Conservation (phyloP, 257 asterid species). For the Jaltomata sinuosa region DNA sequence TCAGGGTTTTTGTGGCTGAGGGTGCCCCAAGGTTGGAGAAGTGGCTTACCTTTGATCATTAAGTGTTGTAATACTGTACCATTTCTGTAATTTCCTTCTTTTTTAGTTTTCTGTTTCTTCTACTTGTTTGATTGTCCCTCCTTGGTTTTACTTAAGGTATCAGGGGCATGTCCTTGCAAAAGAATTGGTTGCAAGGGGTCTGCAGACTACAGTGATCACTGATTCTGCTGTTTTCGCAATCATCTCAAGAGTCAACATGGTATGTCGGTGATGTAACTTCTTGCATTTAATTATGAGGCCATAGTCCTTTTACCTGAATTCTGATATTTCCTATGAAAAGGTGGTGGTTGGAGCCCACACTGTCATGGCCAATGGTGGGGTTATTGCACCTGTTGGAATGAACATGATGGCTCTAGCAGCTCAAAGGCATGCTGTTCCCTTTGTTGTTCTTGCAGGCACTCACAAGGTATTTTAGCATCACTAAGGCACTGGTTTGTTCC, state of each 20-base stretch:
- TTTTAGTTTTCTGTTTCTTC: not conserved
- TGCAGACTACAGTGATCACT: conserved; percentile 87
- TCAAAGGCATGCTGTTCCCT: conserved; percentile 93
- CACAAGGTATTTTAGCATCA: conserved; percentile 58
- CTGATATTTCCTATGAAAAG: conserved; percentile 27
- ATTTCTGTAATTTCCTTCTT: not conserved
- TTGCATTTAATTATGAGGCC: not conserved
- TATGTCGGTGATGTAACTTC: conserved; percentile 16
- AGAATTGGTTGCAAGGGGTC: conserved; percentile 81
- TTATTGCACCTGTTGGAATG: conserved; percentile 94
- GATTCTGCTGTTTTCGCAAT: conserved; percentile 98
- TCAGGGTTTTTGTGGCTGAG: conserved; percentile 93
- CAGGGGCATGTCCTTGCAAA: conserved; percentile 95
- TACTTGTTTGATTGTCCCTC: not conserved
- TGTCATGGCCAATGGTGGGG: conserved; percentile 97
- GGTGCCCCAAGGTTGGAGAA: conserved; percentile 91
- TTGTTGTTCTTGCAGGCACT: conserved; percentile 95
- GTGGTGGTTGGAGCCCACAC: conserved; percentile 98
- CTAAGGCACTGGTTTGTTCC: not conserved
- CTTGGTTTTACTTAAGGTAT: conserved; percentile 42
- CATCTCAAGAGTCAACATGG: conserved; percentile 99
- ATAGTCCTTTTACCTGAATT: conserved; percentile 5
- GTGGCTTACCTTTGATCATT: conserved; percentile 4
- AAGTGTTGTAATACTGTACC: not conserved
- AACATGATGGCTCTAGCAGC: conserved; percentile 98